Evolutionary conservation across 2,329 filamentous ascomycete species (phyloP).

Genomic region (Pseudogymnoascus pannorum): DNA sequence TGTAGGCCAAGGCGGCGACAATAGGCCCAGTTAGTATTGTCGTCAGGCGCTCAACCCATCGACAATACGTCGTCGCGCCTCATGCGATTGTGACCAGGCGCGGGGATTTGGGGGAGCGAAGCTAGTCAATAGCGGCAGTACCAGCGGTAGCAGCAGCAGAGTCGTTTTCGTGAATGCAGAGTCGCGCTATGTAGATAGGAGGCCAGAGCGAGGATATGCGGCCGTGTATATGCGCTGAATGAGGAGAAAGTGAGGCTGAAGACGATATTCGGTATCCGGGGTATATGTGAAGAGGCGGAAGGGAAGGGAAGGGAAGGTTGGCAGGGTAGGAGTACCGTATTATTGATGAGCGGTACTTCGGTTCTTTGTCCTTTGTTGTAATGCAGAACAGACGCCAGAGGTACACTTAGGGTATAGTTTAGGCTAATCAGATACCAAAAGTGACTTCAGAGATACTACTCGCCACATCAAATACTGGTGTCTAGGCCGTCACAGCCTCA

Average conservation of each 20-base stretch:
- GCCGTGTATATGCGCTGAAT: not conserved
- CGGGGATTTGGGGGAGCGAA: not conserved
- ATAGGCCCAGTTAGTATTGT: slow-evolving; percentile 6
- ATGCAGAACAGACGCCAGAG: not conserved
- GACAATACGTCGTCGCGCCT: slow-evolving; percentile 3
- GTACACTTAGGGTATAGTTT: not conserved
- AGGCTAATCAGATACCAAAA: not conserved
- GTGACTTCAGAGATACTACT: not conserved
- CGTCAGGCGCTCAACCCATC: slow-evolving; percentile 7
- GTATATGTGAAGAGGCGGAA: slow-evolving; percentile 3
- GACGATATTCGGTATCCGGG: slow-evolving; percentile 4
- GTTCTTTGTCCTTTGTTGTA: not conserved
- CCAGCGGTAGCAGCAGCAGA: not conserved
- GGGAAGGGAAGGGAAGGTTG: slow-evolving; percentile 6
- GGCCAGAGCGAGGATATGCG: not conserved
- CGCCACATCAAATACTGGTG: not conserved
- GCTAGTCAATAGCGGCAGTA: not conserved
- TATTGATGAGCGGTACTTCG: not conserved
- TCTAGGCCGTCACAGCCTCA: not conserved
- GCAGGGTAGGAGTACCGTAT: not conserved
- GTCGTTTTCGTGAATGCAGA: not conserved
- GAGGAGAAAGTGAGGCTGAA: slow-evolving; percentile 8
- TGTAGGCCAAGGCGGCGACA: not conserved
- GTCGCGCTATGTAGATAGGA: not conserved
- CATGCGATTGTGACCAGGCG: not conserved